These are phyloP conservation scores for Paradendryphiella salina DNA, from an alignment of 2,329 filamentous ascomycete genomes.

Conservation along the genomic window DNA sequence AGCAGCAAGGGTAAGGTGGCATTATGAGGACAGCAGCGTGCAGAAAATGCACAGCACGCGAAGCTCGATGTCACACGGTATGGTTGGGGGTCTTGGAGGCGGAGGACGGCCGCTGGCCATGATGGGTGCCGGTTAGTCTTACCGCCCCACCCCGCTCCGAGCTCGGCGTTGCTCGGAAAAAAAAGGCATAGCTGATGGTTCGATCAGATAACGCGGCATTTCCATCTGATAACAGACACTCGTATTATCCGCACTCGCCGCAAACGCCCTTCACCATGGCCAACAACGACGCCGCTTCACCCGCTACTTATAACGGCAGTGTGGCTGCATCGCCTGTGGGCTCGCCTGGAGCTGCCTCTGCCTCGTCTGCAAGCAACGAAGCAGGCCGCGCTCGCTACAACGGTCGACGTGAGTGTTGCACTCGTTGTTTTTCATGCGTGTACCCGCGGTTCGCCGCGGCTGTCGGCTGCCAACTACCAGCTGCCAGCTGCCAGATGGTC, in stretches of 20 bases:
- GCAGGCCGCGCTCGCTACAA: conserved; percentile 14
- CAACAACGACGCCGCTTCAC: conserved; percentile 19
- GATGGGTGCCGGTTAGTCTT: neutral
- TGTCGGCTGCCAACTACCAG: conserved; percentile 4
- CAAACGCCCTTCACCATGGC: conserved; percentile 24
- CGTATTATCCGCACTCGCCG: conserved; percentile 13
- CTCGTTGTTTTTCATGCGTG: conserved; percentile 10
- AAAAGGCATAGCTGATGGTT: conserved; percentile 13
- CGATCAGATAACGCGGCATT: conserved; percentile 34
- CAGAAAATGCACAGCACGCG: no score
- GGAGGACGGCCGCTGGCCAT: neutral
- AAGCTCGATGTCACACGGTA: no score
- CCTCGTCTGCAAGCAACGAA: conserved; percentile 18
- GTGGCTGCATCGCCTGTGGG: conserved; percentile 11
- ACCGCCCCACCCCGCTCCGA: conserved; percentile 21
- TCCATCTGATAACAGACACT: conserved; percentile 25
- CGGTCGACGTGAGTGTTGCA: conserved; percentile 24
- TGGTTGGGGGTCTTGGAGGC: no score
- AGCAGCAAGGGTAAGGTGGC: no score
- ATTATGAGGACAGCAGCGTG: no score
- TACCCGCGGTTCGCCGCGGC: conserved; percentile 13
- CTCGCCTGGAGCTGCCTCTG: neutral
- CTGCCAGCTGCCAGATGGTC: no score
- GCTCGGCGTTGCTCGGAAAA: conserved; percentile 20
- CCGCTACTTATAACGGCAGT: conserved; percentile 6